phyloP scores from a whole-genome alignment of 2,329 filamentous ascomycete genomes.

The Xenosphaeropsis pyriputrescens region DNA sequence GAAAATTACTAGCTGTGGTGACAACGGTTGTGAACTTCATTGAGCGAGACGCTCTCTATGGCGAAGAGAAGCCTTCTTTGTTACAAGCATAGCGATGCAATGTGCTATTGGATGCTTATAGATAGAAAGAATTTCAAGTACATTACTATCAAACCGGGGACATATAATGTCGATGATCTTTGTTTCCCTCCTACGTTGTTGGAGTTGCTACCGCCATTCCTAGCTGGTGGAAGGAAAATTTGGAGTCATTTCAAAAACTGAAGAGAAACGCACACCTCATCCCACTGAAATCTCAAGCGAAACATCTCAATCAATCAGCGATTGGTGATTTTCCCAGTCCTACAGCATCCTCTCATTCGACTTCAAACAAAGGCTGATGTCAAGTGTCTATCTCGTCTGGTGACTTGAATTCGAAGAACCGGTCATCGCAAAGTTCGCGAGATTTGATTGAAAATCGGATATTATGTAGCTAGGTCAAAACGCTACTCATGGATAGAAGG shows the following conservation, averaged over 20 bases:
- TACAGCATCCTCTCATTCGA: slow-evolving; percentile 22
- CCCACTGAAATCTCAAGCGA: slow-evolving; percentile 14
- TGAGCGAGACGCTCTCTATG: too few species aligned
- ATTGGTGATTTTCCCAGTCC: slow-evolving; percentile 19
- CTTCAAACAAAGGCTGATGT: slow-evolving; percentile 4
- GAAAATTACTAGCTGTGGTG: too few species aligned
- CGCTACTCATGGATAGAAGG: slow-evolving; percentile 11
- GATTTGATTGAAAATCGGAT: slow-evolving; percentile 15
- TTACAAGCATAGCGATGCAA: too few species aligned
- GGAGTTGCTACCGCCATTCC: slow-evolving; percentile 20
- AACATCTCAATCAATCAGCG: slow-evolving; percentile 17
- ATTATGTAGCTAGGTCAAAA: slow-evolving; percentile 11
- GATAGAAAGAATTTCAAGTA: slow-evolving; percentile 23
- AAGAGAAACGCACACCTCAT: slow-evolving; percentile 9
- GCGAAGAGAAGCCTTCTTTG: too few species aligned
- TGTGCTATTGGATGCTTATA: slow-evolving; percentile 22
- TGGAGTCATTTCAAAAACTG: slow-evolving; percentile 17
- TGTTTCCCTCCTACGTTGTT: slow-evolving; percentile 19
- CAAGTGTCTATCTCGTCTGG: slow-evolving; percentile 6
- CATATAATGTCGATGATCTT: slow-evolving; percentile 18
- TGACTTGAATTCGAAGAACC: slow-evolving; percentile 6
- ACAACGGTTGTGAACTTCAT: too few species aligned
- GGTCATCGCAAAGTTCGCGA: slow-evolving; percentile 9
- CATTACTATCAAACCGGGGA: slow-evolving; percentile 21
- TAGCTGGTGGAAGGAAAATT: slow-evolving; percentile 25